Percentiles rank a stretch among this genome's conserved stretches.
phyloP scores from a whole-genome alignment of 1,139 yeast species.

The Candida sanyaensis region DNA sequence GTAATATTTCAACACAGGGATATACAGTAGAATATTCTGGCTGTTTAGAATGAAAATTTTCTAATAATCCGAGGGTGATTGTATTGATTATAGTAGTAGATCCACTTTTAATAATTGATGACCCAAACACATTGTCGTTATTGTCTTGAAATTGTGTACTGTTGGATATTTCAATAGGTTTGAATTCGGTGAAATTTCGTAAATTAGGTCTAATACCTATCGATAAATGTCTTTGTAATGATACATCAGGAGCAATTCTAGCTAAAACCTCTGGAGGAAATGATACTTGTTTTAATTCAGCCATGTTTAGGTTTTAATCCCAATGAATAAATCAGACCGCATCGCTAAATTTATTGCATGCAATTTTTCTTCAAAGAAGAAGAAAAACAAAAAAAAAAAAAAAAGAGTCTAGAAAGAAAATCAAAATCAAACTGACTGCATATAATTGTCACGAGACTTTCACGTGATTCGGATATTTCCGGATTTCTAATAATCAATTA shows the following conservation, averaged over 20 bases:
- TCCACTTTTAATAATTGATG: slow-evolving; percentile 73
- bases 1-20: slow-evolving; percentile 78
- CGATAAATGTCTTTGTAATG: slow-evolving; percentile 74
- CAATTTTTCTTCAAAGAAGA: background rate
- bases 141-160: slow-evolving; percentile 30
- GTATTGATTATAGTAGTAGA: slow-evolving; percentile 76
- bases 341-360: background rate
- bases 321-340: background rate
- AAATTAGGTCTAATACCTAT: slow-evolving; percentile 74
- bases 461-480: background rate
- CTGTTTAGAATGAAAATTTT: slow-evolving; percentile 32
- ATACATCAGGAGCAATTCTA: slow-evolving; percentile 81
- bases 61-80: slow-evolving; percentile 70
- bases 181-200: slow-evolving; percentile 72
- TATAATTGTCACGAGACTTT: background rate
- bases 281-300: slow-evolving; percentile 40
- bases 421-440: background rate
- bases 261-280: slow-evolving; percentile 86
- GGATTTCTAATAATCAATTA: background rate
- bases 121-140: slow-evolving; percentile 57
- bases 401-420: background rate
- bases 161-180: slow-evolving; percentile 47
- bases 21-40: slow-evolving; percentile 49
- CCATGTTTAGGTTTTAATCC: background rate
- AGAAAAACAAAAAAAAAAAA: background rate